Base-by-base conservation (phyloP, 805 yeast genomes). In the Spathaspora girioi region DNA sequence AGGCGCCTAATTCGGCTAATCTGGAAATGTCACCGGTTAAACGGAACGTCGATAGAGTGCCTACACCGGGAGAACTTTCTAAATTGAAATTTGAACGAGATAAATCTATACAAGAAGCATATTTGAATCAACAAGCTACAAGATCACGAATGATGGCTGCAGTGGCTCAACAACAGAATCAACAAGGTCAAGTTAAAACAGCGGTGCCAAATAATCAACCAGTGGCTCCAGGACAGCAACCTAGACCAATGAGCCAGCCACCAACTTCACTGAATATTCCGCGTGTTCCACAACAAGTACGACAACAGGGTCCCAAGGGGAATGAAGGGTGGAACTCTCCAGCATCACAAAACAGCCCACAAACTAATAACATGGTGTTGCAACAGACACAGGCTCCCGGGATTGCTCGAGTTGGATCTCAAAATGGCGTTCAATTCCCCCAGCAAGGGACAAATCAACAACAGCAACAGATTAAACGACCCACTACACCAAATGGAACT, bases 71-170 rank as follows among this genome's bases (percentile, higher is more conserved):
- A 11, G 97, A 92, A 61, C 78, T 93, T 62, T 82, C 97, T 0
- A 81, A 81, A 54, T 70, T 94, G 71, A 93, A 93, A 66, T 82
- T 75, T 57, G 97, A 93, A 56, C 77, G 96, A 52, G 98, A 93
- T 61, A 86, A 84, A 65, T 86, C 94, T 0, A 78, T 87, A 17
- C 90, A 91, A 56, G 96, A 89, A 57, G 87, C 85, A 1, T 82
- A 81, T 65, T 68, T 81, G 50, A 71, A 70, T 52, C 76, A 77
- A 64, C 73, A 75, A 61, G 71, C 75, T 6, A 69, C 78, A 1
- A 61, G 77, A 46, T 61, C 69, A 11, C 61, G 75, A 53, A 71
- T 73, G 77, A 64, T 68, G 66, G 72, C 73, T 17, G 75, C 78
- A 2, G 74, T 70, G 11, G 69, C 70, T 11, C 76, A 69, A 54